Base-by-base conservation (phyloP, 805 yeast species). In the Candida ipomoeae region DNA sequence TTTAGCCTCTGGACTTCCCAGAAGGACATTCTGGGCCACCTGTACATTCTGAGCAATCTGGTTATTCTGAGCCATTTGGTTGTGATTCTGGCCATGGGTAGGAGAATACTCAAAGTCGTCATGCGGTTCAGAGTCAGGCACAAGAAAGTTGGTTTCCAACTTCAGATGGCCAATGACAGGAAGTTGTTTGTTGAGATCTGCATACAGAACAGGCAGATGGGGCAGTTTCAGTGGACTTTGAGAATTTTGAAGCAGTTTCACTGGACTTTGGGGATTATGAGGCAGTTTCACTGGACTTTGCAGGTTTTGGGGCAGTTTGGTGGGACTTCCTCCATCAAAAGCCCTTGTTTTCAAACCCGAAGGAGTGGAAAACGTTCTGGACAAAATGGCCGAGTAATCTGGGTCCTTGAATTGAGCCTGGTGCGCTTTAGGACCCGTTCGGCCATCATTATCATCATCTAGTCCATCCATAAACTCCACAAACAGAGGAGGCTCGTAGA, bases 401-500 rank as follows among this genome's bases (percentile, higher is more conserved):
- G 78, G 78, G 41, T 60, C 64, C 39, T 60, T 65, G 53, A 64
- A 64, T 13, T 63, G 55, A 1, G 77, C 74, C 14, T 53, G 36
- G 17, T 61, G 57, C 46, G 46, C 66, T n/a, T 32, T 39, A 0
- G 37, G 44, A 7, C n/a, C 17, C n/a, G 33, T 23, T 31, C 7
- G 5, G n/a, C 23, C 26, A 34, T 45, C 50, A 18, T 52, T 59
- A 29, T 55, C 58, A 17, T 69, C 73, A 38, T 68, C 71, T 14
- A 53, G 58, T 1, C 77, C 78, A 17, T 62, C 55, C 67, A 67
- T 63, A 49, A 61, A 88, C 61, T 89, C 89, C 33, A 85, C 72
- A 58, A 85, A 88, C 53, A 70, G 74, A 1, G 88, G 83, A 1
- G 87, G 81, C 6, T 77, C 74, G 49, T 74, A 74, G 35, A 85